These are phyloP conservation scores for Penicillium aurantiogriseum DNA, from an alignment of 2,329 filamentous ascomycete genomes.

Conservation along the genomic window DNA sequence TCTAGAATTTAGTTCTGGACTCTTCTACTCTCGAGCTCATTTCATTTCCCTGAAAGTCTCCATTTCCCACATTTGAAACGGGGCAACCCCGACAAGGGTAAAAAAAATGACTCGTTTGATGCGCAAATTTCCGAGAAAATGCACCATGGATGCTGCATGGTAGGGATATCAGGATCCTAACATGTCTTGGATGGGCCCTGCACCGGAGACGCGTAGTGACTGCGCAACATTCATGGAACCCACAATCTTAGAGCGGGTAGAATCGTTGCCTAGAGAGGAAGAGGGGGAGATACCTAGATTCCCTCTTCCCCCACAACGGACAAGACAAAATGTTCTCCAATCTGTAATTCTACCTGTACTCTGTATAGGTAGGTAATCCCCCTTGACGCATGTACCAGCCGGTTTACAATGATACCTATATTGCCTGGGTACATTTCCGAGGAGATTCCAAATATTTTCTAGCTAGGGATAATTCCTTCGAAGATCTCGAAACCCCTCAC, in stretches of 20 bases:
- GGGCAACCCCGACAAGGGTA: neutral
- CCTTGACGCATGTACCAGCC: neutral
- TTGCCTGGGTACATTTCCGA: neutral
- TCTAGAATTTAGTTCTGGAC: neutral
- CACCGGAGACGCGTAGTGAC: conserved; percentile 8
- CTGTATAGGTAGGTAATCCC: neutral
- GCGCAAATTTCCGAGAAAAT: neutral
- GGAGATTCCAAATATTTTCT: neutral
- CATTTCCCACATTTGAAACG: conserved; percentile 1
- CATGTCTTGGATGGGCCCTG: conserved; percentile 7
- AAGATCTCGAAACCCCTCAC: neutral
- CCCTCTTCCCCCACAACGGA: conserved; percentile 10
- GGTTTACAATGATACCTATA: neutral
- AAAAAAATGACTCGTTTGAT: neutral
- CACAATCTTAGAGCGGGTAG: neutral
- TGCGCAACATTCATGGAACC: conserved; percentile 7
- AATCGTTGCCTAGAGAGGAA: neutral
- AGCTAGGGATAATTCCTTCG: too few relatives aligned
- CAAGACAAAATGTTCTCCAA: neutral
- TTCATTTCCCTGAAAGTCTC: neutral
- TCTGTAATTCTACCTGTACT: neutral
- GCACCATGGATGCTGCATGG: neutral
- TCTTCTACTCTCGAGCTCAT: neutral
- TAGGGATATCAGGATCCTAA: neutral
- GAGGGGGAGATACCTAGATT: conserved; percentile 1